These are phyloP conservation scores for Botrytis tulipae DNA, from an alignment of 2,329 filamentous ascomycete genomes.

Conservation along the genomic window DNA sequence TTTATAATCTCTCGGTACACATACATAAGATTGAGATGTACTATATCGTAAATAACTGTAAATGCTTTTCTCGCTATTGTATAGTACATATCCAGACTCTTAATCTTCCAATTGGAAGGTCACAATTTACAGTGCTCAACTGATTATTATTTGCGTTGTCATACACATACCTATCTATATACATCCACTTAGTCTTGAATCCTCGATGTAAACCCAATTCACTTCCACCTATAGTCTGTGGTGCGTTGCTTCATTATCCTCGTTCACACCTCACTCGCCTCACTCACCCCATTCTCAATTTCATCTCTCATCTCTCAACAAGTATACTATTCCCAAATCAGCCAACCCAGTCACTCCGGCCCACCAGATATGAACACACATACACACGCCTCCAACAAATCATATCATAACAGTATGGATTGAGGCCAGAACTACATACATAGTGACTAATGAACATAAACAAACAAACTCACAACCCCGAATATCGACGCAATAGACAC, in stretches of 20 bases:
- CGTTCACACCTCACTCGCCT: background rate
- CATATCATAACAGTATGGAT: background rate
- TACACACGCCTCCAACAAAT: background rate
- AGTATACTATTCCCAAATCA: background rate
- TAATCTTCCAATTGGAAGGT: background rate
- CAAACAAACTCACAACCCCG: background rate
- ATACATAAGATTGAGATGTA: background rate
- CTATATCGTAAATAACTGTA: background rate
- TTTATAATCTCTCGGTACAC: background rate
- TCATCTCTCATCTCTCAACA: background rate
- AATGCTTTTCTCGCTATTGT: background rate
- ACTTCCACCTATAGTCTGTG: background rate
- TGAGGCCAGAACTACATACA: background rate
- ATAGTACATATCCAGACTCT: rapidly evolving
- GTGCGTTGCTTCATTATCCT: background rate
- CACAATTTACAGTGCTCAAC: background rate
- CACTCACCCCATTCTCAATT: background rate
- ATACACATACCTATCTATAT: too few relatives aligned
- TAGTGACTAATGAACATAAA: background rate
- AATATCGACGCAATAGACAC: background rate
- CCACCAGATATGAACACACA: background rate
- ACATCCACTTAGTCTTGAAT: background rate
- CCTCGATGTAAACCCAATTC: background rate
- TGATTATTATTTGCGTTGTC: too few relatives aligned
- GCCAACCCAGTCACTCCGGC: background rate